Evolutionary conservation across 176 grass and related monocot species (phyloP).

Genomic region (Cenchrus americanus): DNA sequence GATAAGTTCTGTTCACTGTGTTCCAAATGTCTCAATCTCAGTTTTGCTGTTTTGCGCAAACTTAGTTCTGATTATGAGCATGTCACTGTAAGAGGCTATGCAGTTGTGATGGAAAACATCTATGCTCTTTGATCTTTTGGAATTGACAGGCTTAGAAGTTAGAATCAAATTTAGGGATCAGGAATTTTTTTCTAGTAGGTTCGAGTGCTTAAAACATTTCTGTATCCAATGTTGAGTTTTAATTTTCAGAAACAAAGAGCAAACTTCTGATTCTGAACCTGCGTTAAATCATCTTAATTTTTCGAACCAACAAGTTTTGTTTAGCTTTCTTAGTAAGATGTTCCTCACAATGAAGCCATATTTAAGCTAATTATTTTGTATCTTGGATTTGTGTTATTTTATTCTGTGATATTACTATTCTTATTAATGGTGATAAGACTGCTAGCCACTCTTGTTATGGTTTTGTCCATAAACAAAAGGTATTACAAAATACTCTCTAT

Average conservation of each 20-base stretch:
- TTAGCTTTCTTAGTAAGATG: not conserved
- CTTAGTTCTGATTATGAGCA: conserved; percentile 21
- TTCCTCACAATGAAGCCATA: conserved; percentile 13
- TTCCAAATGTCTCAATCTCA: not conserved
- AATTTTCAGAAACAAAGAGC: not conserved
- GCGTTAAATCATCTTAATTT: conserved; percentile 14
- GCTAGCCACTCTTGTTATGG: not conserved
- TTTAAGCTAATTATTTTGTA: conserved; percentile 14
- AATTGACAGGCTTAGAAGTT: not conserved
- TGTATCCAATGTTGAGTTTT: not conserved
- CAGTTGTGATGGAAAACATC: not conserved
- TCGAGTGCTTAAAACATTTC: not conserved
- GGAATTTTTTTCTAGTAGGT: not conserved
- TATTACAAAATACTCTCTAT: conserved; percentile 41
- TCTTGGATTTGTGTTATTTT: not conserved
- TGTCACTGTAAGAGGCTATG: conserved; percentile 8
- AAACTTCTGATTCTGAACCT: not conserved
- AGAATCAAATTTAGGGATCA: not conserved
- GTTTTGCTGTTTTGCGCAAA: not conserved
- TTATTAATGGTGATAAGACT: not conserved
- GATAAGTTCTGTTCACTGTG: not conserved
- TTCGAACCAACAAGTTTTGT: not conserved
- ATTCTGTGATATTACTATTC: conserved; percentile 4
- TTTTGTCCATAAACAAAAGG: conserved; percentile 9
- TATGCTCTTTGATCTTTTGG: not conserved